Evolutionary conservation across 495 filamentous ascomycete species (phyloP).

Genomic region (Neurospora sp.): DNA sequence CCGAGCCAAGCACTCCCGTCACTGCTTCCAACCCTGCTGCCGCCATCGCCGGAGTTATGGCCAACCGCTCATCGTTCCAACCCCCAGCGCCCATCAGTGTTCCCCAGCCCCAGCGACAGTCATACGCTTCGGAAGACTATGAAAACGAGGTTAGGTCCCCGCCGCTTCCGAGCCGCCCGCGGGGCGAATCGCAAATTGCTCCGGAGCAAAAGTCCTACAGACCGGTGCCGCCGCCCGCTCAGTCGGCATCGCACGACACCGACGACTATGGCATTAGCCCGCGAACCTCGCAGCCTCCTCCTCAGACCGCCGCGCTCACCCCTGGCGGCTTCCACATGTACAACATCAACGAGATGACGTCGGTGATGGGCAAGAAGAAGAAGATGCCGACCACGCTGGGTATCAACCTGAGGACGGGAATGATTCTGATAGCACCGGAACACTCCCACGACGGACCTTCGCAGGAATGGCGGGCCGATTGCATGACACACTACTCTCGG

Average conservation of each 20-base stretch:
- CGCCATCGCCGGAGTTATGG: constrained; percentile 65
- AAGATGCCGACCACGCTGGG: constrained; percentile 95
- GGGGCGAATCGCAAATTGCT: constrained; percentile 47
- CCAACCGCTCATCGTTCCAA: constrained; percentile 24
- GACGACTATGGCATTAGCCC: constrained; percentile 14
- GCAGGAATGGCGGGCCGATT: constrained; percentile 89
- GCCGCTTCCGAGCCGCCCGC: constrained; percentile 60
- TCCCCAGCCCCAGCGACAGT: constrained; percentile 8
- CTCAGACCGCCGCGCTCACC: constrained; percentile 32
- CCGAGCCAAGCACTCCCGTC: constrained; percentile 18
- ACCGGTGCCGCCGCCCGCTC: constrained; percentile 21
- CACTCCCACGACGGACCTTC: constrained; percentile 64
- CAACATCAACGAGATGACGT: constrained; percentile 93
- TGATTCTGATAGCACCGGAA: constrained; percentile 87
- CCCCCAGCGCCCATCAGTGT: constrained; percentile 16
- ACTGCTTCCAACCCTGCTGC: constrained; percentile 54
- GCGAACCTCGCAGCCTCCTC: constrained; percentile 13
- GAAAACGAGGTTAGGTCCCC: constrained; percentile 26
- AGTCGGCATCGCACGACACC: constrained; percentile 6
- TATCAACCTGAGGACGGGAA: constrained; percentile 74
- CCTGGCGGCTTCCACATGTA: constrained; percentile 84
- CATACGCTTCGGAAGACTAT: constrained; percentile 20
- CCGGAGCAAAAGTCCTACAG: constrained; percentile 38
- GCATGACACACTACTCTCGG: constrained; percentile 87
- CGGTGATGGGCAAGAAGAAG: constrained; percentile 88